phyloP scores from a whole-genome alignment of 192 early-diverging fungal genomes.

The Linnemannia elongata region DNA sequence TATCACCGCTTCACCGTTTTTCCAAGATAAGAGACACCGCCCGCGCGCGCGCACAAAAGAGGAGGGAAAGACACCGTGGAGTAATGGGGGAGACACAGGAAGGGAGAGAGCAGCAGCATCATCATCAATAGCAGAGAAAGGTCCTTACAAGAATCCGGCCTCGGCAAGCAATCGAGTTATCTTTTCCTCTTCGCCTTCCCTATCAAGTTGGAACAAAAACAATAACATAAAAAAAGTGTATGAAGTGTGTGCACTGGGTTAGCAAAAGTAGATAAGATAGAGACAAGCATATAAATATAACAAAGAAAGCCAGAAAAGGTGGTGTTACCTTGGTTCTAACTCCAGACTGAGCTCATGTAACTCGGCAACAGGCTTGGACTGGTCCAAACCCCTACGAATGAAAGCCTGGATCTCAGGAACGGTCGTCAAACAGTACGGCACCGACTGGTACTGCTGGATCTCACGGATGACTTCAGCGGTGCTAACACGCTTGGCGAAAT shows the following conservation, averaged over 20 bases:
- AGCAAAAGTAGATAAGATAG: background rate
- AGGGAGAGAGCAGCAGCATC: background rate
- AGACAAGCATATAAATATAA: background rate
- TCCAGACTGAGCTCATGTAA: conserved; percentile 83
- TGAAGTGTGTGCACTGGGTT: background rate
- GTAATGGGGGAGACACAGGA: background rate
- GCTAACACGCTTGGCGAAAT: conserved; percentile 92
- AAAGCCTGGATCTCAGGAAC: conserved; percentile 92
- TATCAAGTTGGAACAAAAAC: background rate
- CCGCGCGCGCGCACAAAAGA: background rate
- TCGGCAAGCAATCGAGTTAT: conserved; percentile 9
- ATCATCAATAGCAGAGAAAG: background rate
- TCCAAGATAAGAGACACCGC: background rate
- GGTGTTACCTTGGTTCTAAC: conserved; percentile 84
- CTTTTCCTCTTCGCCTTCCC: conserved; percentile 12
- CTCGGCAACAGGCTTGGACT: conserved; percentile 76
- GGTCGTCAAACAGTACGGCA: conserved; percentile 80
- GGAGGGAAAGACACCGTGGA: background rate
- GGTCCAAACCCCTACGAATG: conserved; percentile 75
- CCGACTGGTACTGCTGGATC: conserved; percentile 92
- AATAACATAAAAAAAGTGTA: background rate
- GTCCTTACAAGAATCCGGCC: conserved; percentile 12
- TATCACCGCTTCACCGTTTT: background rate
- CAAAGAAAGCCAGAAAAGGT: background rate
- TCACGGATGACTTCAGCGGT: conserved; percentile 94